Base-by-base conservation (phyloP, 768 basidiomycete genomes). In the Tricholoma sp. region DNA sequence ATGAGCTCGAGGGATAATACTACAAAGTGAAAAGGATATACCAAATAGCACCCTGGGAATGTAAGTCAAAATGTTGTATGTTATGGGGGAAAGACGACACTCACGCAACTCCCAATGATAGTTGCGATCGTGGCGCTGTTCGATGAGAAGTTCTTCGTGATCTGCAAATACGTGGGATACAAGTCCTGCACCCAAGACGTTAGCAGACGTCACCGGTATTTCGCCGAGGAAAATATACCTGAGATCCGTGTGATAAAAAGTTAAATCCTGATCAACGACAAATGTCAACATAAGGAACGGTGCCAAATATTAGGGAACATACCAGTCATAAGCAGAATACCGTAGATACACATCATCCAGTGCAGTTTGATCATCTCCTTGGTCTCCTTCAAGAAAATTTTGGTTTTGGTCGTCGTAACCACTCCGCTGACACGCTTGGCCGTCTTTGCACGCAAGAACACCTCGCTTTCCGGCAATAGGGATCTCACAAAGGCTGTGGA, bases 341-440 rank as follows among this genome's bases (percentile, higher is more conserved):
- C 0, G 84, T 84, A 55, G 84, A 64, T 84, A 85, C 39, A 83
- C 58, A 66, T 83, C 81, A 18, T 11, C 27, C 92, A 95, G 67
- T 96, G 91, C 16, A 63, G 70, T 74, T 82, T 89, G 45, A 94
- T 72, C 91, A 95, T 95, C 52, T 73, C 74, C 57, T 79, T 77
- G 0, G 84, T 83, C 70, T 94, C 90, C 50, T 70, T 76, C 10
- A 93, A 27, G 78, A 97, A 97, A 1, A 83, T 66, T 66, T 71
- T 77, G 1, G 86, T 86, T 77, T 89, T 89, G 54, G 79, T 64
- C 14, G 65, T 68, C 0, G 84, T 73, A 6, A 73, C 80, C 49
- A 78, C 71, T 71, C 85, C 91, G 63, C 83, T 84, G 9, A 73
- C 80, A 34, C 55, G 73, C 62, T 83, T 80, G 7, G 73, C 75